These are phyloP conservation scores for Candida ascalaphidarum DNA, from an alignment of 805 yeast species.

Conservation along the genomic window DNA sequence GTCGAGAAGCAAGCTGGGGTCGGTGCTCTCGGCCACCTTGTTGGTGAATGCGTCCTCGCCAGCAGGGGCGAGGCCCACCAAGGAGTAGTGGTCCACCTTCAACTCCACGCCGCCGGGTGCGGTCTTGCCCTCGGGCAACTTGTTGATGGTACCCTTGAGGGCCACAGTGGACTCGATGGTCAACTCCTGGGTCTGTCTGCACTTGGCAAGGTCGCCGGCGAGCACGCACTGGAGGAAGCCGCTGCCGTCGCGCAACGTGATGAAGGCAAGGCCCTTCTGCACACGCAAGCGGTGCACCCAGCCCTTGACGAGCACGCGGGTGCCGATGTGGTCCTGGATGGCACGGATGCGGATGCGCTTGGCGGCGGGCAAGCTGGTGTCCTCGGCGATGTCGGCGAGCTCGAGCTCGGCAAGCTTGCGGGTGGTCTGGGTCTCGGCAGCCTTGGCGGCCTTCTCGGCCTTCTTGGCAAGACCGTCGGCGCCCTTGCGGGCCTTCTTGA, in stretches of 20 bases:
- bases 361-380: constrained; percentile 64
- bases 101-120: constrained; percentile 98
- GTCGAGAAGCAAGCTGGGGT: constrained; percentile 86
- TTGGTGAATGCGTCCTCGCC: constrained; percentile 95
- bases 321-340: constrained; percentile 46
- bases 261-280: constrained; percentile 86
- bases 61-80: constrained; percentile 89
- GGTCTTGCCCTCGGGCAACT: constrained; percentile 89
- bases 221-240: constrained; percentile 85
- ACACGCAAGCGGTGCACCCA: constrained; percentile 94
- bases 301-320: constrained; percentile 75
- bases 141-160: constrained; percentile 71
- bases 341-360: constrained; percentile 54
- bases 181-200: constrained; percentile 73
- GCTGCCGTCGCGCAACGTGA: constrained; percentile 92
- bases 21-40: constrained; percentile 89
- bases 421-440: constrained; percentile 49
- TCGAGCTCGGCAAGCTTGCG: constrained; percentile 72
- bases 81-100: constrained; percentile 79
- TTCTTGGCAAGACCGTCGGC: constrained; percentile 86
- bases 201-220: constrained; percentile 86
- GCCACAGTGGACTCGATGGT: constrained; percentile 83
- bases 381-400: constrained; percentile 63
- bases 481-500: constrained; percentile 95
- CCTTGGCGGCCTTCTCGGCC: constrained; percentile 58